Percentiles rank a stretch among this genome's conserved stretches.
These are phyloP conservation scores for Colletotrichum camelliae DNA, from an alignment of 2,329 filamentous ascomycete species.

Conservation along the genomic window DNA sequence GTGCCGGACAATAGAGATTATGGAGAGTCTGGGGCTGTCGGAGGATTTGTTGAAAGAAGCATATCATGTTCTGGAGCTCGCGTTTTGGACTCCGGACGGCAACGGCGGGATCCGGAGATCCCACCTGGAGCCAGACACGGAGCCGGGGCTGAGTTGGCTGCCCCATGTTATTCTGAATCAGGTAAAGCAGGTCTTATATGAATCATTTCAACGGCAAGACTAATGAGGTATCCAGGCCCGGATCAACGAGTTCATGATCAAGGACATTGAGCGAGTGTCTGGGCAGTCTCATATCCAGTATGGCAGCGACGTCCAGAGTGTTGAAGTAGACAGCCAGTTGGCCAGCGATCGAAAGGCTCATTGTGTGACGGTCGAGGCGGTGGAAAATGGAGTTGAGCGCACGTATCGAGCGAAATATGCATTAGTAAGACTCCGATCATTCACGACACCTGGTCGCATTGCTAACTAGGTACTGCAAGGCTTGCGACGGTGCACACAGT, in stretches of 20 bases:
- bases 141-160: slow-evolving; percentile 55
- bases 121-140: slow-evolving; percentile 57
- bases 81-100: slow-evolving; percentile 55
- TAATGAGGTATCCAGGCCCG: slow-evolving; percentile 35
- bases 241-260: slow-evolving; percentile 56
- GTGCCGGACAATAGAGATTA: slow-evolving; percentile 65
- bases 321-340: slow-evolving; percentile 50
- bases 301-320: slow-evolving; percentile 52
- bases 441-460: rapidly evolving
- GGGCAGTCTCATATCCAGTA: slow-evolving; percentile 56
- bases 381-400: slow-evolving; percentile 42
- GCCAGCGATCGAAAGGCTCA: slow-evolving; percentile 42
- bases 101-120: slow-evolving; percentile 47
- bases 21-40: slow-evolving; percentile 62
- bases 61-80: slow-evolving; percentile 62
- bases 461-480: not conserved
- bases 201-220: rapidly evolving
- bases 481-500: slow-evolving; percentile 57
- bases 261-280: slow-evolving; percentile 49
- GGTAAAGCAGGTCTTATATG: not conserved
- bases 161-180: slow-evolving; percentile 64
- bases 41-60: slow-evolving; percentile 60
- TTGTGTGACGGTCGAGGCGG: slow-evolving; percentile 40
- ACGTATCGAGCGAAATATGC: slow-evolving; percentile 8
- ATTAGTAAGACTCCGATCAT: not conserved